Evolutionary conservation across 2,329 filamentous ascomycete genomes (phyloP), one percentile per base, ranked within the genome.

Genomic region (Fusarium albidum): DNA sequence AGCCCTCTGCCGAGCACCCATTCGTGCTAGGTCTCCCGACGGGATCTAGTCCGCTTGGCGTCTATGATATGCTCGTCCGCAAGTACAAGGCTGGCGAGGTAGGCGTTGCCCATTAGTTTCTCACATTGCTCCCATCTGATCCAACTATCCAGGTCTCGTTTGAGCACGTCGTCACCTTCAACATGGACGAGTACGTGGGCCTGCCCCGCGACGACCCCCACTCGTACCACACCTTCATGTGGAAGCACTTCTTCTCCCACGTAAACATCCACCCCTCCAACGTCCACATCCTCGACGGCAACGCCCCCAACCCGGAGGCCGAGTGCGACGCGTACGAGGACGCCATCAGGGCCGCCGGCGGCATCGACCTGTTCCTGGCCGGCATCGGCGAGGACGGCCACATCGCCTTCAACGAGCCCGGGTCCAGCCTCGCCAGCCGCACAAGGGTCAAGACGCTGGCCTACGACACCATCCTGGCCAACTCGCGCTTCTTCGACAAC

Each of bases 151-250:
- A 91, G 69, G 87, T 96, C 68, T 94, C 91, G 2, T 96, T 96
- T 72, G 87, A 88, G 69, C 85, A 96, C 88, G 90, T 96, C 68
- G 84, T 95, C 69, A 96, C 91, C 21, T 96, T 96, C 81, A 95
- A 95, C 75, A 95, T 95, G 91, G 91, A 96, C 75, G 91, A 96
- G 76, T 96, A 96, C 68, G 90, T 95, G 62, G 90, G 89, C 51
- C 83, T 96, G 58, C 88, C 91, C 28, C 86, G 90, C 67, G 90
- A 93, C 66, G 90, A 96, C 71, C 87, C 90, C 11, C 87, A 95
- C 72, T 92, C 88, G 67, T 96, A 96, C 75, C 91, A 96, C 77
- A 90, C 87, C 61, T 96, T 95, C 79, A 95, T 96, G 91, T 96
- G 92, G 83, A 91, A 90, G 75, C 83, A 95, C 76, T 92, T 96